Percentiles rank a stretch among this genome's conserved stretches.
These are phyloP conservation scores for Tolypocladium pustulatum DNA, from an alignment of 2,329 filamentous ascomycete genomes.

Conservation along the genomic window DNA sequence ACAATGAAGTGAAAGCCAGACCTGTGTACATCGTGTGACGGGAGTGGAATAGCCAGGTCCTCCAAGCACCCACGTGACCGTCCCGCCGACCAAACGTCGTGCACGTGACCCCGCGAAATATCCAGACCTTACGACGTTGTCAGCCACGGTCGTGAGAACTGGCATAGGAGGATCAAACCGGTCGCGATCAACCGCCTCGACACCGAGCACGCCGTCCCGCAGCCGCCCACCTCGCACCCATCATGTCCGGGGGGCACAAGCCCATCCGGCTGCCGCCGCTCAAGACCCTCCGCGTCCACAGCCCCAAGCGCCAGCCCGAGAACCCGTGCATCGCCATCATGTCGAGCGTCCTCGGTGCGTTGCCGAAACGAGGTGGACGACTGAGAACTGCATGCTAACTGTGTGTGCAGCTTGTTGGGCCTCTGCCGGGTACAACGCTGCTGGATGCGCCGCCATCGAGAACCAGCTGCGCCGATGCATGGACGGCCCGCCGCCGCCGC, in stretches of 20 bases:
- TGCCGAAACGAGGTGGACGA: neutral
- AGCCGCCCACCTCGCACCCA: slow-evolving; percentile 6
- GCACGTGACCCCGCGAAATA: slow-evolving; percentile 1
- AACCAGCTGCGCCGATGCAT: slow-evolving; percentile 58
- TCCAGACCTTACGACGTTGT: too few species aligned
- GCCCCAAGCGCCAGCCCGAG: slow-evolving; percentile 36
- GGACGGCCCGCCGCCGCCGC: slow-evolving; percentile 57
- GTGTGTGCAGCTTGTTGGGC: slow-evolving; percentile 66
- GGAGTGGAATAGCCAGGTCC: too few species aligned
- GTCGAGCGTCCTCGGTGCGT: slow-evolving; percentile 45
- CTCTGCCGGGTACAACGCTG: slow-evolving; percentile 58
- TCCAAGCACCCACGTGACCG: neutral
- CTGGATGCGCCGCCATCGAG: slow-evolving; percentile 49
- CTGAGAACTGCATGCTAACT: neutral
- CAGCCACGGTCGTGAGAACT: neutral
- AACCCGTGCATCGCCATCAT: slow-evolving; percentile 47
- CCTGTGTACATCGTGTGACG: too few species aligned
- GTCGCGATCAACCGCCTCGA: neutral
- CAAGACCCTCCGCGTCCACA: slow-evolving; percentile 41
- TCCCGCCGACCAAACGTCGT: neutral
- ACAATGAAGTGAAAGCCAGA: too few species aligned
- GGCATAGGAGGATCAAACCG: neutral
- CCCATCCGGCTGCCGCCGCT: slow-evolving; percentile 49
- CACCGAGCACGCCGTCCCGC: neutral
- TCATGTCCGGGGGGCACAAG: slow-evolving; percentile 35